These are phyloP conservation scores for Secale cereale DNA, from an alignment of 176 grass and related monocot species.

Conservation along the genomic window DNA sequence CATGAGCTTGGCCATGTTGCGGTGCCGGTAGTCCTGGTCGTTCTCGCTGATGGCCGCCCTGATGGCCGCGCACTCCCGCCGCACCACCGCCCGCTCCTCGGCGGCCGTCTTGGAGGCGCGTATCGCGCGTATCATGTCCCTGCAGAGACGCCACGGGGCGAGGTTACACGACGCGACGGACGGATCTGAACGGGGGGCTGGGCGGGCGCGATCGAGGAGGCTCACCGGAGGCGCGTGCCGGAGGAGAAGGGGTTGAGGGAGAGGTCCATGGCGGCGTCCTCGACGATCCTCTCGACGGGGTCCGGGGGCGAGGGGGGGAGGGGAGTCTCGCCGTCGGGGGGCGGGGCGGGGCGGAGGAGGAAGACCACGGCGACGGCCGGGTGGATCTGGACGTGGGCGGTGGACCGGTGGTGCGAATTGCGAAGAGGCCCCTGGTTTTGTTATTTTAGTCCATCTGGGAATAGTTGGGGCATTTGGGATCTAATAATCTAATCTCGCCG, in stretches of 20 bases:
- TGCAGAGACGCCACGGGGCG: constrained; percentile 4
- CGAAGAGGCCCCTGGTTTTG: constrained; percentile 44
- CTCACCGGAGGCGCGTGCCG: constrained; percentile 91
- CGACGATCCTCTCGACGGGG: constrained; percentile 44
- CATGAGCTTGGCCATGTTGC: constrained; percentile 98
- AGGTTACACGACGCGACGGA: neutral
- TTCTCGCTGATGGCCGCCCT: constrained; percentile 92
- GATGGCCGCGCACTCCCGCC: constrained; percentile 98
- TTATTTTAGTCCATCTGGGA: constrained; percentile 21
- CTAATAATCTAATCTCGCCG: constrained; percentile 4
- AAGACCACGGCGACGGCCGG: constrained; percentile 35
- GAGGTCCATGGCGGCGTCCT: constrained; percentile 55
- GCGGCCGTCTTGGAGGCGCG: constrained; percentile 97
- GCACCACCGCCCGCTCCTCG: constrained; percentile 95
- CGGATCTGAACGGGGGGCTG: constrained; percentile 11
- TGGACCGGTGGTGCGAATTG: constrained; percentile 33
- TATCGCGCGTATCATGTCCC: constrained; percentile 98
- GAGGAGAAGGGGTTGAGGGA: constrained; percentile 98
- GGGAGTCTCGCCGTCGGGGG: constrained; percentile 24
- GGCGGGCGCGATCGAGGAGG: neutral
- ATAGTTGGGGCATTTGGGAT: constrained; percentile 1
- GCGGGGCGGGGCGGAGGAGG: neutral
- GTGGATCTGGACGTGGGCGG: constrained; percentile 51
- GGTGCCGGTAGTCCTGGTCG: constrained; percentile 91
- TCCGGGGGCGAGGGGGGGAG: neutral